A percentile compares a stretch with the other conserved stretches of the same genome.
Evolutionary conservation across 208 protist species (phyloP).

Genomic region (Trypanosoma cruzi): DNA sequence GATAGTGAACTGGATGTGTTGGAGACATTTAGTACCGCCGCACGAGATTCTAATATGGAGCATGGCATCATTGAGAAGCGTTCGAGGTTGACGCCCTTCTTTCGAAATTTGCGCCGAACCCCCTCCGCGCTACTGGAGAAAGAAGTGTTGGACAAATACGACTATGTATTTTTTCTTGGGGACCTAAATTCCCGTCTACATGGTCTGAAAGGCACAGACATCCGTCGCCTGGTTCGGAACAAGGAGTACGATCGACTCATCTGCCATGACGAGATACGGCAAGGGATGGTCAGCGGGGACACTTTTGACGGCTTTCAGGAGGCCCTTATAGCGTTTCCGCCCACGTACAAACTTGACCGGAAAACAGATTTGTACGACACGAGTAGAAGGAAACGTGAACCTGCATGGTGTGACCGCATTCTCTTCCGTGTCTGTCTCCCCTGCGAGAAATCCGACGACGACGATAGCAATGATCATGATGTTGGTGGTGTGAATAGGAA

Average conservation of each 20-base stretch:
- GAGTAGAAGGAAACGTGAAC: constrained; percentile 75
- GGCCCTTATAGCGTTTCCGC: constrained; percentile 83
- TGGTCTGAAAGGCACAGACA: constrained; percentile 39
- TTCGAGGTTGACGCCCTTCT: constrained; percentile 47
- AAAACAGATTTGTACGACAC: constrained; percentile 83
- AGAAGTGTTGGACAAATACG: constrained; percentile 72
- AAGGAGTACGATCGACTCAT: constrained; percentile 59
- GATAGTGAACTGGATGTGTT: constrained; percentile 82
- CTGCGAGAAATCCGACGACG: constrained; percentile 1
- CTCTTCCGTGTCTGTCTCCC: constrained; percentile 68
- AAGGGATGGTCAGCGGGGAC: constrained; percentile 70
- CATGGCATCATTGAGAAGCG: constrained; percentile 27
- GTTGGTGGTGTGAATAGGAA: background rate
- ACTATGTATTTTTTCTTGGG: constrained; percentile 94
- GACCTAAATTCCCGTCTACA: constrained; percentile 94
- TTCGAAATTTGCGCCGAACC: constrained; percentile 26
- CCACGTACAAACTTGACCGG: constrained; percentile 92
- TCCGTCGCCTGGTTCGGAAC: constrained; percentile 32
- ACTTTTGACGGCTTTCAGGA: constrained; percentile 91
- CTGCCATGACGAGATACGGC: constrained; percentile 80
- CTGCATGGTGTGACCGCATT: constrained; percentile 91
- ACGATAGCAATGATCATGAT: background rate
- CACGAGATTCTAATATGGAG: constrained; percentile 1
- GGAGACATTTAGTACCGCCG: constrained; percentile 53
- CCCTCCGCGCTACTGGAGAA: constrained; percentile 38